phyloP scores from a whole-genome alignment of 2,329 filamentous ascomycete species.

The Zymoseptoria tritici region DNA sequence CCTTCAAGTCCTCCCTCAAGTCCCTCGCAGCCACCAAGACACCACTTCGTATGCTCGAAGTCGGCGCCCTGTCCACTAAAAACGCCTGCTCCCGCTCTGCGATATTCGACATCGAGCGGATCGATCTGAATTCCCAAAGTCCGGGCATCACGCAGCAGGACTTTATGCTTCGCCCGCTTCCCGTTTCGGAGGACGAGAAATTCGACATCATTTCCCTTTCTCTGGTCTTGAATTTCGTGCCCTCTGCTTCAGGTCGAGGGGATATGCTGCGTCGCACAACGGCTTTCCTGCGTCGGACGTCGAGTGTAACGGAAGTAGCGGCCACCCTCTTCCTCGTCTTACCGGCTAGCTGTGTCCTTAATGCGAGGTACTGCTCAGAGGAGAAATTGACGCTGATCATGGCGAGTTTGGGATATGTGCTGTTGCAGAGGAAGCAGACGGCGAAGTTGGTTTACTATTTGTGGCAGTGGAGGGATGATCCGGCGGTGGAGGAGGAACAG shows the following conservation, averaged over 20 bases:
- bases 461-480: constrained; percentile 51
- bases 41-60: constrained; percentile 65
- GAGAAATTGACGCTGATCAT: constrained; percentile 64
- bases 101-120: constrained; percentile 67
- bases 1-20: background rate
- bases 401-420: constrained; percentile 63
- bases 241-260: constrained; percentile 65
- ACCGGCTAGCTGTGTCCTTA: constrained; percentile 77
- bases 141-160: constrained; percentile 78
- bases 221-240: constrained; percentile 89
- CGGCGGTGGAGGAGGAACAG: constrained; percentile 20
- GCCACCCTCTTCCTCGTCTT: constrained; percentile 71
- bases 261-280: constrained; percentile 76
- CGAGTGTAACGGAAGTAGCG: constrained; percentile 8
- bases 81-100: constrained; percentile 75
- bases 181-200: constrained; percentile 48
- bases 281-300: constrained; percentile 53
- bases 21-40: constrained; percentile 11
- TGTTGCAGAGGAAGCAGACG: constrained; percentile 62
- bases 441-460: constrained; percentile 82
- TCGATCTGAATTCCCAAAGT: constrained; percentile 84
- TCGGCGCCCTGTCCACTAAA: constrained; percentile 74
- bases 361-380: constrained; percentile 83
- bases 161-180: constrained; percentile 83
- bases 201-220: constrained; percentile 92